phyloP scores from a whole-genome alignment of 1,284 basidiomycete species.

The Sporisorium scitamineum region DNA sequence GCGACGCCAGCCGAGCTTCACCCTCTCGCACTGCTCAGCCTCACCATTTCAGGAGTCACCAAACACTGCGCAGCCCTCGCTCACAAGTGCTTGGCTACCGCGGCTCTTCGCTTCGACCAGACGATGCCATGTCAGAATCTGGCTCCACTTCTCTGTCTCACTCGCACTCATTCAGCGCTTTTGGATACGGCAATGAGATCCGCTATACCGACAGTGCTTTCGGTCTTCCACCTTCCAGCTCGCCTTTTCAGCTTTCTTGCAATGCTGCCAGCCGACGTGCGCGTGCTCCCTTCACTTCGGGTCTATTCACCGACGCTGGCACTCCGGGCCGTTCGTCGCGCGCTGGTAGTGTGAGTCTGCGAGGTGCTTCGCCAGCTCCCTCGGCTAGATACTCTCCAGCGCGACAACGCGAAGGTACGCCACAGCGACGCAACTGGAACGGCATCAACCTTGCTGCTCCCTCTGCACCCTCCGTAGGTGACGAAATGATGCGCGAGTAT shows the following conservation, averaged over 20 bases:
- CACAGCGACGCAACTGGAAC: slow-evolving; percentile 56
- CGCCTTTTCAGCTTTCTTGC: slow-evolving; percentile 53
- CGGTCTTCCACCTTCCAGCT: slow-evolving; percentile 44
- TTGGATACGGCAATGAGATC: slow-evolving; percentile 56
- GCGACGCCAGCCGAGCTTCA: slow-evolving; percentile 24
- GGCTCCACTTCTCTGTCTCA: slow-evolving; percentile 38
- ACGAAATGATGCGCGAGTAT: slow-evolving; percentile 59
- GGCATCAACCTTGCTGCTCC: slow-evolving; percentile 57
- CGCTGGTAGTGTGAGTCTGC: slow-evolving; percentile 34
- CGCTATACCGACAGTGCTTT: slow-evolving; percentile 48
- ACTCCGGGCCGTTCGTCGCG: slow-evolving; percentile 26
- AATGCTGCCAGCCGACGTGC: slow-evolving; percentile 16
- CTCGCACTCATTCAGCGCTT: slow-evolving; percentile 48
- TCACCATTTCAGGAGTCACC: slow-evolving; percentile 11
- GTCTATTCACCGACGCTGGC: slow-evolving; percentile 24
- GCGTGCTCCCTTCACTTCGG: slow-evolving; percentile 22
- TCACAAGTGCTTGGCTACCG: slow-evolving; percentile 32
- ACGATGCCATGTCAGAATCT: slow-evolving; percentile 50
- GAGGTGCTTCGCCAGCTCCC: slow-evolving; percentile 32
- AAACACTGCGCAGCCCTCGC: slow-evolving; percentile 36
- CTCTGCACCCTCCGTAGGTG: slow-evolving; percentile 43
- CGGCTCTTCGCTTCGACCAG: slow-evolving; percentile 46
- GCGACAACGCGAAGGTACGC: slow-evolving; percentile 24
- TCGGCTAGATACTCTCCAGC: slow-evolving; percentile 34
- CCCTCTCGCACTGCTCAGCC: slow-evolving; percentile 20